Evolutionary conservation across 805 yeast species (phyloP), one percentile per base, ranked within the genome.

Genomic region (Yamadazyma scolyti): DNA sequence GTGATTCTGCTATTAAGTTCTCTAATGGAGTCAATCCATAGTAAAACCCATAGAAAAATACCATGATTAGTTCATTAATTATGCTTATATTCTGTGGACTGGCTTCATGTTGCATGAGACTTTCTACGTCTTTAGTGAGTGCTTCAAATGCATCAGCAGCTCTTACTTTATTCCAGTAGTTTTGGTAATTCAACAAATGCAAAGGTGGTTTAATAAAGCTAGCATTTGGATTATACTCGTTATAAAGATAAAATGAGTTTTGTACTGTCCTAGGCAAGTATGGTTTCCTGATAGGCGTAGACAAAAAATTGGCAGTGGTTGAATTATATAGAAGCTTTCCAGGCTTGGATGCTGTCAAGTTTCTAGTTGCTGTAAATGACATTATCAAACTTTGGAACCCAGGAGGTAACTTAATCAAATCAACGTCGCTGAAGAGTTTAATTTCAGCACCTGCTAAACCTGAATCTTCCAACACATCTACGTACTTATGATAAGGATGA

Each of bases 11-110:
- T 13, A 65, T 54, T 28, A 63, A 48, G 41, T 64, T 63, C 36
- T 66, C 72, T 17, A 63, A 44, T 3, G 72, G 72, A 4, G 68
- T 58, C 15, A 54, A 39, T 3, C 69, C 71, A 38, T 61, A 63
- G 41, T 62, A 65, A 34, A 52, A 61, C 2, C 72, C 72, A 39
- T 57, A 66, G 33, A 66, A 66, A 16, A 66, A 51, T 8, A 61
- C 68, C 48, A 58, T 47, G 6, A 56, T 53, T 31, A 61, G 46
- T 34, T 66, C 71, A 27, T 62, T 59, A 21, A 54, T 44, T 16
- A 47, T 40, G 9, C 35, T 46, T 16, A 43, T 43, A 19, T 48
- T 54, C 18, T 42, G 29, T 10, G 40, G 20, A 14, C 25, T 28
- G 18, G 21, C 16, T 14, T 25, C 42, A 17, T 22, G 27, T 25